Conservation (phyloP, 163 green algal species). For the Scenedesmus sp. region DNA sequence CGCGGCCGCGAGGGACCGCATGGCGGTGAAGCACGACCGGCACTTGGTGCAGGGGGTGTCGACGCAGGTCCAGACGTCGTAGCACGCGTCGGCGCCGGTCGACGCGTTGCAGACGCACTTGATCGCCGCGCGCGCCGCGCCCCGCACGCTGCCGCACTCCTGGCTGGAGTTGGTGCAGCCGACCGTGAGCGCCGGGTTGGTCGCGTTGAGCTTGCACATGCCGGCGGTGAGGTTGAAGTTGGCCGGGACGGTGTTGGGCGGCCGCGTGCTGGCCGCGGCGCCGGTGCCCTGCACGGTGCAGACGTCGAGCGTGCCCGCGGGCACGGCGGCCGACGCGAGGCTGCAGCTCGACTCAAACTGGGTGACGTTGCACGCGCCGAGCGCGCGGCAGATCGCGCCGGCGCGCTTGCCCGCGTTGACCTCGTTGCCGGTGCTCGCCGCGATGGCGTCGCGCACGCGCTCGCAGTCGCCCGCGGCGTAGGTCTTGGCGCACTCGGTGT, state of each 20-base stretch:
- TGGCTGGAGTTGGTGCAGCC: background rate
- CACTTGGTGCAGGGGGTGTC: conserved; percentile 21
- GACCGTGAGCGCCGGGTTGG: background rate
- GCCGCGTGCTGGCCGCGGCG: too few relatives aligned
- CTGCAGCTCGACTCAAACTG: conserved; percentile 11
- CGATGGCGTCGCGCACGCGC: too few relatives aligned
- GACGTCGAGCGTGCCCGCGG: too few relatives aligned
- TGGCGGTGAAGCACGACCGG: background rate
- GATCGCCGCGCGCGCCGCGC: background rate
- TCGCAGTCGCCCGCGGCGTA: background rate
- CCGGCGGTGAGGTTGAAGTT: background rate
- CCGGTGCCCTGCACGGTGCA: too few relatives aligned
- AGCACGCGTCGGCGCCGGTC: background rate
- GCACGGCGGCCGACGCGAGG: background rate
- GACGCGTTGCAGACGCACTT: background rate
- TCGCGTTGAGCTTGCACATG: background rate
- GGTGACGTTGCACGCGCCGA: conserved; percentile 3
- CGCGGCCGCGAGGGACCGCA: background rate
- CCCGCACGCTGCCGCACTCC: background rate
- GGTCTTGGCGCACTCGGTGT: conserved; percentile 11
- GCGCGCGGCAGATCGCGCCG: background rate
- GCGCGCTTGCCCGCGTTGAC: conserved; percentile 26
- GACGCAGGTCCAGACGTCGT: background rate
- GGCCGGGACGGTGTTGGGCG: too few relatives aligned
- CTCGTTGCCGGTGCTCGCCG: background rate